These are phyloP conservation scores for Ophiostoma montium DNA, from an alignment of 2,329 filamentous ascomycete species.

Conservation along the genomic window DNA sequence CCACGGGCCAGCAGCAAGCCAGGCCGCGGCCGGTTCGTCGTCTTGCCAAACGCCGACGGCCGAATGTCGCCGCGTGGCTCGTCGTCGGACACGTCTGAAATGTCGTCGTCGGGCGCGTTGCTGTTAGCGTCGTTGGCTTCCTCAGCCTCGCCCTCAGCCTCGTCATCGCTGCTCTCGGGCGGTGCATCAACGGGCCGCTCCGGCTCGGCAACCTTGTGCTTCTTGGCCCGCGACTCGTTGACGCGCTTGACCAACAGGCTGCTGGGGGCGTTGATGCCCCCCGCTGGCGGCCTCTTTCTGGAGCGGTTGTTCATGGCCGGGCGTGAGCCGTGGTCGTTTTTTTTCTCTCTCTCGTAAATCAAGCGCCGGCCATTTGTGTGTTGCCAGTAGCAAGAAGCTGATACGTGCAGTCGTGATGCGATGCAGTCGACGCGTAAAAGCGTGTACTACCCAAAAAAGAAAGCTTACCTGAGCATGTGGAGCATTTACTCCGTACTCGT, in stretches of 20 bases:
- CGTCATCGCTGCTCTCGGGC: conserved; percentile 12
- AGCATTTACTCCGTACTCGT: too few species aligned
- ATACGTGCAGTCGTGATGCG: too few species aligned
- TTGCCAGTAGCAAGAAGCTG: too few species aligned
- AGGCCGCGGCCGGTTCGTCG: not conserved
- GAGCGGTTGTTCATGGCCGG: not conserved
- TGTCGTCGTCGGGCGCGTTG: not conserved
- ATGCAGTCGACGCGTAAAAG: too few species aligned
- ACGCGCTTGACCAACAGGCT: not conserved
- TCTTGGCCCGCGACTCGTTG: not conserved
- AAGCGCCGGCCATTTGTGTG: too few species aligned
- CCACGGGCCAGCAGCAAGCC: not conserved
- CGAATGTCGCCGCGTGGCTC: conserved; percentile 7
- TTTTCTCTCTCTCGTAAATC: too few species aligned
- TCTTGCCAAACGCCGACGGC: conserved; percentile 1
- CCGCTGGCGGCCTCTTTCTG: not conserved
- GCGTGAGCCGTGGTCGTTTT: not conserved
- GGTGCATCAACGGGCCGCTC: conserved; percentile 10
- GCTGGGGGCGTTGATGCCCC: not conserved
- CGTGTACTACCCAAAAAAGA: too few species aligned
- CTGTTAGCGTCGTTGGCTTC: not conserved
- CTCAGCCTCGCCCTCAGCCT: not conserved
- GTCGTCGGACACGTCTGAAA: conserved; percentile 5
- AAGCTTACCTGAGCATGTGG: too few species aligned
- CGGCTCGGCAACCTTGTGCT: not conserved